Evolutionary conservation across 495 filamentous ascomycete genomes (phyloP).

Genomic region (Penicillium pulvis): DNA sequence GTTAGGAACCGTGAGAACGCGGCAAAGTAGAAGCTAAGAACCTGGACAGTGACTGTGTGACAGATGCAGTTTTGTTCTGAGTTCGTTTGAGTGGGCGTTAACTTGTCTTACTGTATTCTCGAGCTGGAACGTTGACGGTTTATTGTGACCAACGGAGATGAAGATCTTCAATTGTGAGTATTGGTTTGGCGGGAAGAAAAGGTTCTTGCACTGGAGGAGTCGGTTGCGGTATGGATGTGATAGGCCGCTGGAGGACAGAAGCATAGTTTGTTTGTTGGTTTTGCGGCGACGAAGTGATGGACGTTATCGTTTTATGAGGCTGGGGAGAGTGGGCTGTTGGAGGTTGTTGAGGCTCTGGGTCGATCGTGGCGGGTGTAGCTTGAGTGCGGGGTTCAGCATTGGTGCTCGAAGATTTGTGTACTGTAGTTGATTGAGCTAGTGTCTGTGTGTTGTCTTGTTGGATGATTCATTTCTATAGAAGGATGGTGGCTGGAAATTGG

Average conservation of each 20-base stretch:
- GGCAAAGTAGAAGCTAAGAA: slow-evolving; percentile 10
- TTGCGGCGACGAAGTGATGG: slow-evolving; percentile 4
- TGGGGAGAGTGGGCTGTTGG: slow-evolving; percentile 10
- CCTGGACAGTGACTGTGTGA: slow-evolving; percentile 13
- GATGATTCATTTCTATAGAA: background rate
- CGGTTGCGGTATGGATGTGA: slow-evolving; percentile 5
- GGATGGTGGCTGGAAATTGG: slow-evolving; percentile 7
- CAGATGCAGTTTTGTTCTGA: slow-evolving; percentile 9
- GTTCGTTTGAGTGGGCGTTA: slow-evolving; percentile 10
- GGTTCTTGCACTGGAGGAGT: slow-evolving; percentile 6
- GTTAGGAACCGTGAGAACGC: slow-evolving; percentile 12
- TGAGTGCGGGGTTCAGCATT: background rate
- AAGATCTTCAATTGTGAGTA: slow-evolving; percentile 22
- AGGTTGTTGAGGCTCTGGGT: slow-evolving; percentile 10
- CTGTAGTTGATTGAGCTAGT: slow-evolving; percentile 6
- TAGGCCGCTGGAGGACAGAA: slow-evolving; percentile 12
- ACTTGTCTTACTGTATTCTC: slow-evolving; percentile 12
- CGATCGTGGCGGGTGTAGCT: slow-evolving; percentile 4
- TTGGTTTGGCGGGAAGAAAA: slow-evolving; percentile 9
- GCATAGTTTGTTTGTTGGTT: slow-evolving; percentile 14
- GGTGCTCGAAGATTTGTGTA: background rate
- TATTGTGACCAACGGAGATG: slow-evolving; percentile 16
- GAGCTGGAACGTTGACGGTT: slow-evolving; percentile 17
- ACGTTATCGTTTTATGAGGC: slow-evolving; percentile 6
- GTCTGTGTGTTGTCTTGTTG: background rate